These are phyloP conservation scores for Trichophyton verrucosum DNA, from an alignment of 2,329 filamentous ascomycete species.

Conservation along the genomic window DNA sequence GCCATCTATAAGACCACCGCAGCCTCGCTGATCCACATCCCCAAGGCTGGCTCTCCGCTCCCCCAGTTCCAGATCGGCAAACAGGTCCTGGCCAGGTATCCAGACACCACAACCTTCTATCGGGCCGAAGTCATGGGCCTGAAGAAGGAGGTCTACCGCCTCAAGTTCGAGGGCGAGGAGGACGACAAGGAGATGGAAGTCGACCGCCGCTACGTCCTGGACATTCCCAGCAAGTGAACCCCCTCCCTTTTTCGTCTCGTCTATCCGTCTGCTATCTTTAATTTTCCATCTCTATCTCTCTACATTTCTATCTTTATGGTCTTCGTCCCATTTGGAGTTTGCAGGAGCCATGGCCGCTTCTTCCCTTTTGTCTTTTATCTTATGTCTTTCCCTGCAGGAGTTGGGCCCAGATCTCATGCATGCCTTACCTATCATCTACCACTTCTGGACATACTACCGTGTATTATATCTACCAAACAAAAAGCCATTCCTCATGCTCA, in stretches of 20 bases:
- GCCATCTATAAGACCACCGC: conserved; percentile 56
- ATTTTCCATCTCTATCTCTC: neutral
- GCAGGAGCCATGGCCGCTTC: no score
- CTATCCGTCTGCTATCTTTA: neutral
- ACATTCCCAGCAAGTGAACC: conserved; percentile 45
- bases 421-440: no score
- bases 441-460: no score
- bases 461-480: no score
- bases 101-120: conserved; percentile 76
- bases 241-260: neutral
- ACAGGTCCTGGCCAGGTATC: conserved; percentile 65
- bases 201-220: conserved; percentile 62
- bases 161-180: conserved; percentile 72
- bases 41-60: conserved; percentile 46
- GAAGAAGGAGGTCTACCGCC: conserved; percentile 40
- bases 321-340: no score
- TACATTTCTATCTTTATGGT: no score
- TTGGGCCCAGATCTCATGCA: no score
- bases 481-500: no score
- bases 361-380: no score
- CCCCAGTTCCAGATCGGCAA: conserved; percentile 54
- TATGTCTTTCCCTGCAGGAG: no score
- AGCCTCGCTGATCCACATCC: conserved; percentile 65
- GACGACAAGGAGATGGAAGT: conserved; percentile 62
- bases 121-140: conserved; percentile 66